These are phyloP conservation scores for Lepidium africanum DNA, from an alignment of 345 rosid genomes.

Conservation along the genomic window DNA sequence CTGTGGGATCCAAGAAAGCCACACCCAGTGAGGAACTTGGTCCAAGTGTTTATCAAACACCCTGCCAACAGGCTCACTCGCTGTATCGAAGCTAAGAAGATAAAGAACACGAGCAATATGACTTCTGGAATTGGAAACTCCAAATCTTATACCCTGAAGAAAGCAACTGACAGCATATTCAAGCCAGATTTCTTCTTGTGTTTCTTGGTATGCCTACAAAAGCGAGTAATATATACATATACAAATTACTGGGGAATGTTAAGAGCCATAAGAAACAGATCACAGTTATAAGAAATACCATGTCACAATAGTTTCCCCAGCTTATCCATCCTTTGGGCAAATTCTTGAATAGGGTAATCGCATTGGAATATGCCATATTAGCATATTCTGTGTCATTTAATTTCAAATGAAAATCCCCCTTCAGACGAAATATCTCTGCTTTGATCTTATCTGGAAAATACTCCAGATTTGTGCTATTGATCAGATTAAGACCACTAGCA, in stretches of 20 bases:
- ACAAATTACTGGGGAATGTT: not conserved
- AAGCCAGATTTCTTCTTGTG: constrained; percentile 87
- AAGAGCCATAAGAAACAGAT: constrained; percentile 1
- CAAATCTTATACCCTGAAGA: constrained; percentile 97
- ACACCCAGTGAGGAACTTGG: constrained; percentile 96
- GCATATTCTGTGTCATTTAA: constrained; percentile 77
- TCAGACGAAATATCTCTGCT: constrained; percentile 82
- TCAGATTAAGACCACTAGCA: constrained; percentile 76
- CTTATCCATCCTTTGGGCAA: constrained; percentile 99
- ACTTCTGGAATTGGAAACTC: constrained; percentile 91
- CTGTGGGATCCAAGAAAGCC: constrained; percentile 99
- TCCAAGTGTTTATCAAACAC: constrained; percentile 88
- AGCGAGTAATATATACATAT: constrained; percentile 9
- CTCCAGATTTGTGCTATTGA: constrained; percentile 86
- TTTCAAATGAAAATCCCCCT: constrained; percentile 84
- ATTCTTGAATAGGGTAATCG: constrained; percentile 76
- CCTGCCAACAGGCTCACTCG: constrained; percentile 90
- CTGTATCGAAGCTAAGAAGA: constrained; percentile 94
- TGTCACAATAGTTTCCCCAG: constrained; percentile 97
- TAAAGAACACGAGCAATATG: constrained; percentile 93
- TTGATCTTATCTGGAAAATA: constrained; percentile 80
- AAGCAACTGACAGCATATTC: constrained; percentile 97
- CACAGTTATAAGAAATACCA: constrained; percentile 42
- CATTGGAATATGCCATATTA: constrained; percentile 75
- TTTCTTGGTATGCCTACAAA: constrained; percentile 78